Evolutionary conservation across 1,284 basidiomycete genomes (phyloP), one percentile per base, ranked within the genome.

Genomic region (Mycosarcoma mackinlayi): DNA sequence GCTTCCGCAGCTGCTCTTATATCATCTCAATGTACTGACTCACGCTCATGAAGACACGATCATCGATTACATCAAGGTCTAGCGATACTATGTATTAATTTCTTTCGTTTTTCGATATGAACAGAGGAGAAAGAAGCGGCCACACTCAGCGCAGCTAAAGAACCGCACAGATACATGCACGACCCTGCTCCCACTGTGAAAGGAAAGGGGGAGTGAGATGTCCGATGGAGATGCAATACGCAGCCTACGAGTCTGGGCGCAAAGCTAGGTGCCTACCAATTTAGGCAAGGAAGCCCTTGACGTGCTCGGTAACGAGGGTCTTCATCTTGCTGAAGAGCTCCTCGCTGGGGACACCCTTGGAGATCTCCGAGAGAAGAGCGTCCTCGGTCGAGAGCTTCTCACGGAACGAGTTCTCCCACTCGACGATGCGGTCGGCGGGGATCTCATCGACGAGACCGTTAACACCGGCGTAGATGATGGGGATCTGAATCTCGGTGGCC

Each of bases 401-500:
- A 83, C 92, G 91, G 90, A 94, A 94, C 82, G 92, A 90, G 70
- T 86, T 87, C 85, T 97, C 94, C 94, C 94, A 97, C 77, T 89
- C 89, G 78, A 90, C 92, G 84, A 98, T 97, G 87, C 94, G 87
- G 82, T 96, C 92, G 62, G 95, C 93, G 56, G 92, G 91, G 85
- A 98, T 91, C 49, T 91, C 86, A 84, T 98, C 94, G 76, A 63
- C 57, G 9, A 74, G 67, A 67, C 76, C 75, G 86, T 97, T 94
- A 83, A 98, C 95, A 90, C 95, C 95, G 77, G 94, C 94, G 85
- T 95, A 97, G 87, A 98, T 94, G 84, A 97, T 93, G 74, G 95
- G 95, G 78, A 97, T 93, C 88, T 96, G 94, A 78, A 98, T 86
- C 87, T 98, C 94, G 85, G 91, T 94, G 64, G 93, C 86, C 62